Evolutionary conservation across 805 yeast species (phyloP).

Genomic region (Candida adriatica): DNA sequence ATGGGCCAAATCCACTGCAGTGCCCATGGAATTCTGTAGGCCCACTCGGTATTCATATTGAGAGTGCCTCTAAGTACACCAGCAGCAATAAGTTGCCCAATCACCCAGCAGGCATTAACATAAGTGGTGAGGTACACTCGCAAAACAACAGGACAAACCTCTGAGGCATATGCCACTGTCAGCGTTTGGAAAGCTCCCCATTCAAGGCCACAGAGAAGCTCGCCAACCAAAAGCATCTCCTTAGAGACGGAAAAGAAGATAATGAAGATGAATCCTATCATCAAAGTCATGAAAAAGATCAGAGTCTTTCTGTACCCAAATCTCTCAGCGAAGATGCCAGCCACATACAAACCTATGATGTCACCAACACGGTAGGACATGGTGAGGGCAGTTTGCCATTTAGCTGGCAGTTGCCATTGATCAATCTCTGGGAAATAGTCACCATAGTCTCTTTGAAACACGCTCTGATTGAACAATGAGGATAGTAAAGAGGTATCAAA

Average conservation of each 20-base stretch:
- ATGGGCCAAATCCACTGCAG: slow-evolving; percentile 22
- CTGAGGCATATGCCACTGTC: slow-evolving; percentile 36
- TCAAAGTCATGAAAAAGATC: slow-evolving; percentile 23
- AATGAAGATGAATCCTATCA: slow-evolving; percentile 32
- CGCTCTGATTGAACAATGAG: too few species aligned
- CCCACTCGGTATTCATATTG: slow-evolving; percentile 14
- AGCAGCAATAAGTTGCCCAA: slow-evolving; percentile 35
- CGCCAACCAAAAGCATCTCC: slow-evolving; percentile 33
- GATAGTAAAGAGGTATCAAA: slow-evolving; percentile 29
- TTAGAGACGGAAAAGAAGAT: slow-evolving; percentile 33
- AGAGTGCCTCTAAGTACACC: slow-evolving; percentile 22
- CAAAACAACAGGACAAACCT: slow-evolving; percentile 35
- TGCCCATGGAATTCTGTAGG: slow-evolving; percentile 34
- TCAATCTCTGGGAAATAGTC: too few species aligned
- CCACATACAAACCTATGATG: slow-evolving; percentile 17
- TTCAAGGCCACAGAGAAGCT: slow-evolving; percentile 34
- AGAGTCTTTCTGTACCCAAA: slow-evolving; percentile 32
- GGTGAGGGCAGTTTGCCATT: slow-evolving; percentile 33
- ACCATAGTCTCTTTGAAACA: too few species aligned
- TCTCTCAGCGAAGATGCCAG: slow-evolving; percentile 24
- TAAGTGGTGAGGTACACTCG: slow-evolving; percentile 34
- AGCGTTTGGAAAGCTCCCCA: slow-evolving; percentile 38
- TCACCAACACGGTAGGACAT: slow-evolving; percentile 29
- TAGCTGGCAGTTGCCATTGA: slow-evolving; percentile 28
- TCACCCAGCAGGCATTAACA: slow-evolving; percentile 34